These are phyloP conservation scores for Alternaria tenuissima DNA, from an alignment of 2,329 filamentous ascomycete species.

Conservation along the genomic window DNA sequence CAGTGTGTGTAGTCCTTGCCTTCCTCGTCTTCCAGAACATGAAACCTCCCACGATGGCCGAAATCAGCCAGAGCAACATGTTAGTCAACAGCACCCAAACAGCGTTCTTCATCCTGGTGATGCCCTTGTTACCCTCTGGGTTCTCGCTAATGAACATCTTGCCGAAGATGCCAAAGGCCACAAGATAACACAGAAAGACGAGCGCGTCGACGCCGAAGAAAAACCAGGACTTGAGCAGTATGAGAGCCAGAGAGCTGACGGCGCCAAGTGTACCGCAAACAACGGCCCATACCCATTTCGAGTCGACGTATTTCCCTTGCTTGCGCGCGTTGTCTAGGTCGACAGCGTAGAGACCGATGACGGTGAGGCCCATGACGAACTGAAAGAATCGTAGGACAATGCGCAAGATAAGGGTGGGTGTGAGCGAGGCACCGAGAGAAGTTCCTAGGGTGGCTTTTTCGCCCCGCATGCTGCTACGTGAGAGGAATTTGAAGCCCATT, in stretches of 20 bases:
- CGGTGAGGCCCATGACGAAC: conserved; percentile 77
- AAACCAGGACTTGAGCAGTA: conserved; percentile 59
- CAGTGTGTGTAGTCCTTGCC: conserved; percentile 39
- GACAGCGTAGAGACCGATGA: conserved; percentile 73
- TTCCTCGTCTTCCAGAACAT: conserved; percentile 62
- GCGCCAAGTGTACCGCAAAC: conserved; percentile 37
- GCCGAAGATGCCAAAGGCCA: conserved; percentile 84
- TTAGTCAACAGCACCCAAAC: conserved; percentile 84
- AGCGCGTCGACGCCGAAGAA: conserved; percentile 75
- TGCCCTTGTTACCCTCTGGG: conserved; percentile 67
- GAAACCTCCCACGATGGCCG: conserved; percentile 62
- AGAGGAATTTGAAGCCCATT: conserved; percentile 45
- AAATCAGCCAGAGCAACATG: conserved; percentile 78
- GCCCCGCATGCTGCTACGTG: conserved; percentile 38
- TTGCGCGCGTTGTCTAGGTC: conserved; percentile 49
- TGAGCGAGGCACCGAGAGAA: conserved; percentile 31
- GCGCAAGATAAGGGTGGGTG: conserved; percentile 53
- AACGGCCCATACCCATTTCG: conserved; percentile 66
- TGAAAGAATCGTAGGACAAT: conserved; percentile 75
- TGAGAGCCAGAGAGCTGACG: conserved; percentile 62
- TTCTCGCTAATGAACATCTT: conserved; percentile 78
- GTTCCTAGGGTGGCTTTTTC: conserved; percentile 39
- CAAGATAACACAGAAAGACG: conserved; percentile 78
- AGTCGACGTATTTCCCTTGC: conserved; percentile 55
- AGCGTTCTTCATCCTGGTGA: conserved; percentile 82